Base-by-base conservation (phyloP, 1,139 yeast genomes). In the Sugiyamaella sp. region DNA sequence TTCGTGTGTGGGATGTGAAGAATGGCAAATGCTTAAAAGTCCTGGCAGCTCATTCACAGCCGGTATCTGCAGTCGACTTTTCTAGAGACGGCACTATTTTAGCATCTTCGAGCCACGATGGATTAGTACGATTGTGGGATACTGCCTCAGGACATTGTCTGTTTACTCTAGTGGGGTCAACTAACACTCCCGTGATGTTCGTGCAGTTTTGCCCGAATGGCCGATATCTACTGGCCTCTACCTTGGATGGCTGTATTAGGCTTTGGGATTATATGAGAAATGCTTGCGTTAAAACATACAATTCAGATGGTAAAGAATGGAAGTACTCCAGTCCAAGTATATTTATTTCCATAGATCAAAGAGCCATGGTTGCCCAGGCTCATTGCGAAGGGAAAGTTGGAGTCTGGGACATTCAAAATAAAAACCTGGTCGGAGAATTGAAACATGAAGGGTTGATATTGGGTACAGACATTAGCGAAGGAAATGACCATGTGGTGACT, bases 11-110 rank as follows among this genome's bases (percentile, higher is more conserved):
- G 99, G 97, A 91, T 69, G 80, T 86, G 4, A 74, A 80, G 35
- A 77, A 84, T 22, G 95, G 95, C 0, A 78, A 78, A 47, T 80
- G 88, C 49, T 72, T 90, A 62, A 84, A 87, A 64, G 89, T 95
- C 0, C 74, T 93, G 54, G 89, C 96, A 16, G 98, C 99, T 0
- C 99, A 93, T 69, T 82, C 96, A 0, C 98, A 90, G 62, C 96
- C 98, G 0, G 87, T 93, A 1, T 83, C 89, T 46, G 79, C 89
- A 0, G 75, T 91, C 1, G 83, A 88, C 60, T 73, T 93, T 51
- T 77, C 83, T 1, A 85, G 84, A 52, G 99, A 93, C 65, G 88
- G 93, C 47, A 80, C 96, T 0, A 81, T 95, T 37, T 79, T 93
- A 16, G 88, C 85, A 2, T 86, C 96, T 59, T 95, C 95, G 0